A percentile compares a stretch with the other conserved stretches of the same genome.
Evolutionary conservation across 2,329 filamentous ascomycete genomes (phyloP).

Genomic region (Pseudocercospora macadamiae): DNA sequence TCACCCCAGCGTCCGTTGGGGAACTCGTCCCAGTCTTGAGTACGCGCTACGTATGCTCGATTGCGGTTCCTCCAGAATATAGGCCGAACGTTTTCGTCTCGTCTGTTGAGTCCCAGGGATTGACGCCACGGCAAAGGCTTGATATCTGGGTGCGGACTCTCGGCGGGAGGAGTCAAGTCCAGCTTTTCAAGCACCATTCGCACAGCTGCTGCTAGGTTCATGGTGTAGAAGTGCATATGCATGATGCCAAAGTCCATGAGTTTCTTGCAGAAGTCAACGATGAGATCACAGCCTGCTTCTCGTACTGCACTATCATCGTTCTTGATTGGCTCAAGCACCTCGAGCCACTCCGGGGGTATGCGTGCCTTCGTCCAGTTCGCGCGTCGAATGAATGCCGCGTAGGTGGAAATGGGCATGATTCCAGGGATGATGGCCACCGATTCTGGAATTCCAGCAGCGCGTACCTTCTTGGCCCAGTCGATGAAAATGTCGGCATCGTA

Average conservation of each 20-base stretch:
- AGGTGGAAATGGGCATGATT: slow-evolving; percentile 93
- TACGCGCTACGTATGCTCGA: slow-evolving; percentile 91
- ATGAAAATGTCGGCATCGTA: slow-evolving; percentile 97
- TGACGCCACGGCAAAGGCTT: slow-evolving; percentile 96
- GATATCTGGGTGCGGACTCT: slow-evolving; percentile 46
- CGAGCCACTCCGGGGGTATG: slow-evolving; percentile 79
- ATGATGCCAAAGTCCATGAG: slow-evolving; percentile 80
- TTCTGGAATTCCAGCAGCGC: slow-evolving; percentile 72
- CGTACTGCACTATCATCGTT: slow-evolving; percentile 93
- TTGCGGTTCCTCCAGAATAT: slow-evolving; percentile 99
- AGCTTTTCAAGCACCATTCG: slow-evolving; percentile 93
- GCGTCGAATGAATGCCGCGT: slow-evolving; percentile 86
- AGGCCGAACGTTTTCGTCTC: slow-evolving; percentile 92
- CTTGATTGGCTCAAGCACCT: slow-evolving; percentile 86
- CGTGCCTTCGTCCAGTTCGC: slow-evolving; percentile 89
- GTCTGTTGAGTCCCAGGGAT: slow-evolving; percentile 83
- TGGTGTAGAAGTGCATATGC: slow-evolving; percentile 96
- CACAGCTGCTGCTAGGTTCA: slow-evolving; percentile 95
- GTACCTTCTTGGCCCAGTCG: slow-evolving; percentile 83
- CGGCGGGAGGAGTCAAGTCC: slow-evolving; percentile 77
- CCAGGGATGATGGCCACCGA: slow-evolving; percentile 80
- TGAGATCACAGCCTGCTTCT: slow-evolving; percentile 82
- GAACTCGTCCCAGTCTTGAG: slow-evolving; percentile 98
- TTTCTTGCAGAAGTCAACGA: slow-evolving; percentile 87
- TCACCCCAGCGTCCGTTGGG: slow-evolving; percentile 99